These are phyloP conservation scores for Tephrocybe rancida DNA, from an alignment of 768 basidiomycete genomes.

Conservation along the genomic window DNA sequence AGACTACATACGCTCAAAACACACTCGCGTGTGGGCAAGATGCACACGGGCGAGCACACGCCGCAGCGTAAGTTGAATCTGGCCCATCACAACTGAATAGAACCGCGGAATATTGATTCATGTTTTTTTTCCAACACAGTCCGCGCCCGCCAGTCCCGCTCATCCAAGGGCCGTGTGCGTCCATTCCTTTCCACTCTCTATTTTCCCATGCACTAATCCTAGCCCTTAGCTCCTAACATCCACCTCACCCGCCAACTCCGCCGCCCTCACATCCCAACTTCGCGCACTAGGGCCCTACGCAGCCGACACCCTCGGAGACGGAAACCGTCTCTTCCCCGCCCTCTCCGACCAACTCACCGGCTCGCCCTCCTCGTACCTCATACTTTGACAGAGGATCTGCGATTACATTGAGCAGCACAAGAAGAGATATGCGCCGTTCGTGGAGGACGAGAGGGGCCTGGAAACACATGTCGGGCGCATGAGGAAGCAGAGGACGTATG, in stretches of 20 bases:
- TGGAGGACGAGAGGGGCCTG: slow-evolving; percentile 80
- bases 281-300: slow-evolving; percentile 82
- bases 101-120: not conserved
- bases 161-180: slow-evolving; percentile 42
- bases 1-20: no score
- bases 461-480: slow-evolving; percentile 75
- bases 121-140: slow-evolving; percentile 25
- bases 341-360: slow-evolving; percentile 88
- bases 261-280: slow-evolving; percentile 61
- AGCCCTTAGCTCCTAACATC: slow-evolving; percentile 24
- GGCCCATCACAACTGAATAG: no score
- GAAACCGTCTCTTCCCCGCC: slow-evolving; percentile 93
- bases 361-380: slow-evolving; percentile 64
- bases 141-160: slow-evolving; percentile 40
- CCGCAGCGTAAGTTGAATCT: slow-evolving; percentile 18
- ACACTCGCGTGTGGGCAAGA: slow-evolving; percentile 16
- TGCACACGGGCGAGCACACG: slow-evolving; percentile 3
- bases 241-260: slow-evolving; percentile 15
- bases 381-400: slow-evolving; percentile 76
- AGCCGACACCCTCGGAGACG: slow-evolving; percentile 85
- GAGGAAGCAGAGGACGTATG: slow-evolving; percentile 79
- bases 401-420: slow-evolving; percentile 76
- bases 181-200: slow-evolving; percentile 17
- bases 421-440: slow-evolving; percentile 81
- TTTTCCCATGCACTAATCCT: slow-evolving; percentile 25